Percentiles rank a stretch among this genome's conserved stretches.
Conservation (phyloP, 805 yeast genomes). For the Jamesozyma jinghongensis region DNA sequence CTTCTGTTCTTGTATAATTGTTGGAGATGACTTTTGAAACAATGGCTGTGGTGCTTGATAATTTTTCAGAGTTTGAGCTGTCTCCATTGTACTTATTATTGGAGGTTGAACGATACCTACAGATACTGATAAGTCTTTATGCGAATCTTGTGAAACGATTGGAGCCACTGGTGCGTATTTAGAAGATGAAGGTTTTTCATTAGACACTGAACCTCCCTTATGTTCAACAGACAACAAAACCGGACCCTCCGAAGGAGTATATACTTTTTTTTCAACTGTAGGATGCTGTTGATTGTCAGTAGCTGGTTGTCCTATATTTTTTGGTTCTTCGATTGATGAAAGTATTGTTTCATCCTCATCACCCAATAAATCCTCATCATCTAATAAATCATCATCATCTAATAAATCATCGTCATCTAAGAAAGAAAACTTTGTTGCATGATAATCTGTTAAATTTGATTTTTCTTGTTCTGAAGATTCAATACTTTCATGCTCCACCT, state of each 20-base stretch:
- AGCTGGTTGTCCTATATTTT: too few species aligned
- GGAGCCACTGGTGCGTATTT: slow-evolving; percentile 2
- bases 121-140: not conserved
- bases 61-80: not conserved
- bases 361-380: slow-evolving; percentile 18
- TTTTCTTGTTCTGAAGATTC: not conserved
- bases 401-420: slow-evolving; percentile 39
- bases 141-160: not conserved
- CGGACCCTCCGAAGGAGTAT: too few species aligned
- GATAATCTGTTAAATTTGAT: not conserved
- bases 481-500: not conserved
- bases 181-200: not conserved
- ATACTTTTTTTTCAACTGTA: too few species aligned
- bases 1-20: slow-evolving; percentile 9
- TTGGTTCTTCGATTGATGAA: not conserved
- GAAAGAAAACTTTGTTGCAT: slow-evolving; percentile 26
- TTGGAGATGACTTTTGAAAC: not conserved
- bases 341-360: not conserved
- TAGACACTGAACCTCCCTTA: not conserved
- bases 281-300: too few species aligned
- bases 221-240: too few species aligned
- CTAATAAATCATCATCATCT: slow-evolving; percentile 32
- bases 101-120: slow-evolving; percentile 1
- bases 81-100: not conserved
- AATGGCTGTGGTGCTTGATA: not conserved